Conservation (phyloP, 75 land plant genomes). For the Ceratopteris richardii region DNA sequence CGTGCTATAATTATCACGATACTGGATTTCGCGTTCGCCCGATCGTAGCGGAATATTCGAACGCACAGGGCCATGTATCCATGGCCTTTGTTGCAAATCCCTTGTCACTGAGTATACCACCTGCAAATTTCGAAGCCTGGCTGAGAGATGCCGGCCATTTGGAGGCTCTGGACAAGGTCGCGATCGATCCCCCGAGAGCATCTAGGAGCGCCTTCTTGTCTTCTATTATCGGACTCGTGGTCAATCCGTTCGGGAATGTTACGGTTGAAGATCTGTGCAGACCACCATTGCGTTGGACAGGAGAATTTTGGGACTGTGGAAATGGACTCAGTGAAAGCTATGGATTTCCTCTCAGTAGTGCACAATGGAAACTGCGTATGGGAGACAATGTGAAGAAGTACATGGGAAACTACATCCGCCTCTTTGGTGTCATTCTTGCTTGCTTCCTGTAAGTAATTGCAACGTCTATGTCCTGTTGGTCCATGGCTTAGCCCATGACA, state of each 20-base stretch:
- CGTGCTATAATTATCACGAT: background rate
- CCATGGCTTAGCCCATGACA: too few relatives aligned
- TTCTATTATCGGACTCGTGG: slow-evolving; percentile 11
- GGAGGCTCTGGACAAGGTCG: slow-evolving; percentile 55
- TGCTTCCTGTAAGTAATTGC: slow-evolving; percentile 57
- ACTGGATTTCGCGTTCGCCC: background rate
- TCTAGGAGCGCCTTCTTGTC: slow-evolving; percentile 14
- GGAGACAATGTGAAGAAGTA: slow-evolving; percentile 84
- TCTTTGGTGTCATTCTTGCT: slow-evolving; percentile 46
- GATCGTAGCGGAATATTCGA: too few relatives aligned
- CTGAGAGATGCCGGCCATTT: slow-evolving; percentile 78
- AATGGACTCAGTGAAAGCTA: slow-evolving; percentile 45
- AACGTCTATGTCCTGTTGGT: too few relatives aligned
- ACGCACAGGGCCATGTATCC: background rate
- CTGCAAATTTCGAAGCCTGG: slow-evolving; percentile 82
- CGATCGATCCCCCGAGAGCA: slow-evolving; percentile 19
- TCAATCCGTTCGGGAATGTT: slow-evolving; percentile 60
- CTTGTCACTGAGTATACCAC: slow-evolving; percentile 68
- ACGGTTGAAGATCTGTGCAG: slow-evolving; percentile 52
- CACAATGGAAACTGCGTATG: slow-evolving; percentile 64
- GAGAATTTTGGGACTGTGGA: slow-evolving; percentile 46
- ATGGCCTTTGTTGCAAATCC: slow-evolving; percentile 83
- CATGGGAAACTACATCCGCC: slow-evolving; percentile 61
- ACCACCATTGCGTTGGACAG: slow-evolving; percentile 68
- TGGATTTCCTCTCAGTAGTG: slow-evolving; percentile 55